phyloP scores from a whole-genome alignment of 805 yeast genomes.

The Hanseniaspora vineae region DNA sequence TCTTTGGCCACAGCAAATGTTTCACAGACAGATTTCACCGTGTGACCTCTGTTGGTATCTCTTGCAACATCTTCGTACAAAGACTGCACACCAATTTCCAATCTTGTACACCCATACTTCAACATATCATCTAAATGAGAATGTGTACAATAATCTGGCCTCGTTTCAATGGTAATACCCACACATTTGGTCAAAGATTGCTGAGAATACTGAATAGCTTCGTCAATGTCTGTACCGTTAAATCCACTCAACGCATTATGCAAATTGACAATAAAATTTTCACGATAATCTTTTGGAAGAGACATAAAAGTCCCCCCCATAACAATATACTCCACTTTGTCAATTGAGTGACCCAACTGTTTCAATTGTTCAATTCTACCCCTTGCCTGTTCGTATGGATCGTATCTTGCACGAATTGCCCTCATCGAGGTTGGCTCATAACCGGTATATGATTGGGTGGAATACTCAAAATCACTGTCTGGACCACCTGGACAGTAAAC shows the following conservation, averaged over 20 bases:
- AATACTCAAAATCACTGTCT: conserved; percentile 93
- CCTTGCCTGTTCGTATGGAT: conserved; percentile 96
- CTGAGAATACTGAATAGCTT: conserved; percentile 82
- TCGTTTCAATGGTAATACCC: conserved; percentile 94
- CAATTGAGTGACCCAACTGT: conserved; percentile 91
- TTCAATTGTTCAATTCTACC: conserved; percentile 94
- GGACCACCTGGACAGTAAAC: conserved; percentile 99
- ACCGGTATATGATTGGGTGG: conserved; percentile 96
- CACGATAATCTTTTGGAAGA: conserved; percentile 78
- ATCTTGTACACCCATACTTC: conserved; percentile 88
- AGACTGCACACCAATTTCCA: conserved; percentile 94
- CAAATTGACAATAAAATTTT: conserved; percentile 72
- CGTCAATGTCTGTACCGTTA: conserved; percentile 76
- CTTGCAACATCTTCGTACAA: conserved; percentile 97
- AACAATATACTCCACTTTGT: conserved; percentile 91
- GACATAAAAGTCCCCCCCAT: conserved; percentile 99
- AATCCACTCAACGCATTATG: conserved; percentile 94
- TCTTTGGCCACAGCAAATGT: conserved; percentile 95
- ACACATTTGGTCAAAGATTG: conserved; percentile 94
- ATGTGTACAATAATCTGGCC: conserved; percentile 97
- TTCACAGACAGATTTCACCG: conserved; percentile 90
- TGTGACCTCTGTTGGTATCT: conserved; percentile 96
- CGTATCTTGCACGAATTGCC: conserved; percentile 97
- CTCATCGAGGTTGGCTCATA: conserved; percentile 99
- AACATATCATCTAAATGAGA: conserved; percentile 94